Conservation (phyloP, 441 rosid species). For the Populus hybrid region DNA sequence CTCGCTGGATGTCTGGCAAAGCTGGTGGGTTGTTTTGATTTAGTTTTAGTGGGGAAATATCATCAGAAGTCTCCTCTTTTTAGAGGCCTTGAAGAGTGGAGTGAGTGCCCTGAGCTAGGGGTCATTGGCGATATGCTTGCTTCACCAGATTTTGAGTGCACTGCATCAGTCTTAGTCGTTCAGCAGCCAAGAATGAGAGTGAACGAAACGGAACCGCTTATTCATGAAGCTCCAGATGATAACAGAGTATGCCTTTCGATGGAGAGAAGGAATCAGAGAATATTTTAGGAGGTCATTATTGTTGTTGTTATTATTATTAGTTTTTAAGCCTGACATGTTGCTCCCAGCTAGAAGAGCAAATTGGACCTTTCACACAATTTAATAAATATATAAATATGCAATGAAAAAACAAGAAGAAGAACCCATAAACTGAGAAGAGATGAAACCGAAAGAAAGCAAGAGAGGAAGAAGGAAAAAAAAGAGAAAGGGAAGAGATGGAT, state of each 20-base stretch:
- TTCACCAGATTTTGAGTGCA: constrained; percentile 38
- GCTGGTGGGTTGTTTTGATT: constrained; percentile 33
- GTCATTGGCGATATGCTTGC: constrained; percentile 55
- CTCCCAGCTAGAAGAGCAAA: no score
- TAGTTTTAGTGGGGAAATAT: constrained; percentile 51
- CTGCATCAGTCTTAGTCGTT: constrained; percentile 65
- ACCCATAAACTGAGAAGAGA: no score
- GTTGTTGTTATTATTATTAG: no score
- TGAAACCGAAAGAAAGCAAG: no score
- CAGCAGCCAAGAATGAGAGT: constrained; percentile 43
- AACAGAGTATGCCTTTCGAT: not conserved
- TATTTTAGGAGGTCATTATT: no score
- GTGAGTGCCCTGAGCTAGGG: constrained; percentile 64
- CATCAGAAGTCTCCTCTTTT: constrained; percentile 42
- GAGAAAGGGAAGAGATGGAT: no score
- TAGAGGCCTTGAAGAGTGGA: constrained; percentile 46
- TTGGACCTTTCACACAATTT: no score
- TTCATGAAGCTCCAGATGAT: constrained; percentile 1
- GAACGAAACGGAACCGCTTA: not conserved
- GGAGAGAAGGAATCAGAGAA: not conserved
- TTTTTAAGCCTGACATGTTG: no score
- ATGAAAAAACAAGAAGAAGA: no score
- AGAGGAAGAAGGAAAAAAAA: no score
- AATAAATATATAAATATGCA: not conserved
- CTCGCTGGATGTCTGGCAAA: constrained; percentile 35